Percentiles rank a stretch among this genome's conserved stretches.
Evolutionary conservation across 2,329 filamentous ascomycete genomes (phyloP).

Genomic region (Diaporthe sp.): DNA sequence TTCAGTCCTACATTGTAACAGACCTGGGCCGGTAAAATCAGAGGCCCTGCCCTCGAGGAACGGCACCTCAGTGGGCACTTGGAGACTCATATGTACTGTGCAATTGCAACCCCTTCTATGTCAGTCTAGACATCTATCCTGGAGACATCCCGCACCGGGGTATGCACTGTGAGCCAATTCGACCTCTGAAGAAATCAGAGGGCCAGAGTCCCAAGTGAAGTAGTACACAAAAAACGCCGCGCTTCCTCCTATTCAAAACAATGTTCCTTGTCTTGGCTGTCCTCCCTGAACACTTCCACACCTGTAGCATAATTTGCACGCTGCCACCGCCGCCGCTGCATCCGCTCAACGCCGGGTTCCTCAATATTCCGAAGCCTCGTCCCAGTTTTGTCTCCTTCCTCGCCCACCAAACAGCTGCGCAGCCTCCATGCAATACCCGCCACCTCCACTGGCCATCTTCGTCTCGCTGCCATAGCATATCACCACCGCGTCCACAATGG

Average conservation of each 20-base stretch:
- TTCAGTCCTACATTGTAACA: neutral
- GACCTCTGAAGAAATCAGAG: neutral
- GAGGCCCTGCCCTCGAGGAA: neutral
- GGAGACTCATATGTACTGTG: neutral
- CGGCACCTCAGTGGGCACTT: neutral
- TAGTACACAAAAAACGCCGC: constrained; percentile 28
- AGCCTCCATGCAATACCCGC: constrained; percentile 91
- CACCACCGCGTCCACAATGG: constrained; percentile 87
- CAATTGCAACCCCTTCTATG: constrained; percentile 28
- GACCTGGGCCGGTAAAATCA: neutral
- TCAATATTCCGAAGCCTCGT: constrained; percentile 31
- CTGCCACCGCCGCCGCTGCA: neutral
- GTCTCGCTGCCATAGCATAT: constrained; percentile 96
- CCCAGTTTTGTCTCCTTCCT: constrained; percentile 36
- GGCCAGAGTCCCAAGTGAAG: neutral
- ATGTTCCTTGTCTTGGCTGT: neutral
- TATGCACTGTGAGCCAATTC: constrained; percentile 17
- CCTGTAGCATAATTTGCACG: neutral
- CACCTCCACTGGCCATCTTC: constrained; percentile 72
- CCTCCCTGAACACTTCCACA: neutral
- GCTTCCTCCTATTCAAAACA: constrained; percentile 32
- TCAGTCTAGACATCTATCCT: constrained; percentile 31
- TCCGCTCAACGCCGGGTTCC: neutral
- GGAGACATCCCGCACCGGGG: neutral
- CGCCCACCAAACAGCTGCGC: constrained; percentile 84